These are phyloP conservation scores for Tetrastigma voinierianum DNA, from an alignment of 164 flowering plant genomes.

Conservation along the genomic window DNA sequence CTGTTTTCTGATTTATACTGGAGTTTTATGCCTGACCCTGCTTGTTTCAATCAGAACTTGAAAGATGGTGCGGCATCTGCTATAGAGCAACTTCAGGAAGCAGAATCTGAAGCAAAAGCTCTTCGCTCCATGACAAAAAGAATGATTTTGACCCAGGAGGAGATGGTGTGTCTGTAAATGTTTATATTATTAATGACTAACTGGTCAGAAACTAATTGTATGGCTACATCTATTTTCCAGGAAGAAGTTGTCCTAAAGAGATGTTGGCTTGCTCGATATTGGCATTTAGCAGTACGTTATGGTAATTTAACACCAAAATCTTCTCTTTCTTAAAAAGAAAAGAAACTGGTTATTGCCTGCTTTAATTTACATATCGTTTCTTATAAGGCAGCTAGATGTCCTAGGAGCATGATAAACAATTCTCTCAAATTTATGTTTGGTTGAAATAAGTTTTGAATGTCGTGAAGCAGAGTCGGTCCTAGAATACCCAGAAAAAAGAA, in stretches of 20 bases:
- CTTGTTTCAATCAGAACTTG: constrained; percentile 46
- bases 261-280: constrained; percentile 99
- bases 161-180: constrained; percentile 61
- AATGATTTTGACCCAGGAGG: constrained; percentile 93
- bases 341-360: not conserved
- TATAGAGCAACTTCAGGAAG: constrained; percentile 68
- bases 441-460: no score
- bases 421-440: no score
- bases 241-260: constrained; percentile 99
- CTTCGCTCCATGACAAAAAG: constrained; percentile 90
- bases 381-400: no score
- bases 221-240: constrained; percentile 38
- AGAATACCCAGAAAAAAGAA: no score
- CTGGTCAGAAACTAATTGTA: constrained; percentile 5
- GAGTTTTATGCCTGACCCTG: not conserved
- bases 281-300: constrained; percentile 90
- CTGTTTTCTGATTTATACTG: constrained; percentile 8
- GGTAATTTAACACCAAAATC: constrained; percentile 53
- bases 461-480: no score
- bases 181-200: not conserved
- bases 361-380: not conserved
- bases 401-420: no score
- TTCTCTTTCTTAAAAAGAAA: not conserved
- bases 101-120: constrained; percentile 91
- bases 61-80: constrained; percentile 65